Conservation (phyloP, 1,139 yeast species). For the Taphrina wiesneri region DNA sequence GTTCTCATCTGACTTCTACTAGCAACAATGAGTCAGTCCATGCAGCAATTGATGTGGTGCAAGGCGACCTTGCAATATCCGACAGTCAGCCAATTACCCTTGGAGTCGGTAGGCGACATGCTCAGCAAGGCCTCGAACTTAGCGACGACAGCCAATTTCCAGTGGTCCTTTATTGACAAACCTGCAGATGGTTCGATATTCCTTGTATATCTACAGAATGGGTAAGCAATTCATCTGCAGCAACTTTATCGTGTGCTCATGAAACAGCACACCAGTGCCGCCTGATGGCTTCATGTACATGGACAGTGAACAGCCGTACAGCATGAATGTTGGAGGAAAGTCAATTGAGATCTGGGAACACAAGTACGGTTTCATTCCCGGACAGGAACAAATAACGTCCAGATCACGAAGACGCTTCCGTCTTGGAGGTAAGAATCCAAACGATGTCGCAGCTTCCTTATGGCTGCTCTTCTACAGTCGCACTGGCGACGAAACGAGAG, state of each 20-base stretch:
- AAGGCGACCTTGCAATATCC: slow-evolving; percentile 35
- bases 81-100: slow-evolving; percentile 33
- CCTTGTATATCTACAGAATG: slow-evolving; percentile 35
- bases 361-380: slow-evolving; percentile 37
- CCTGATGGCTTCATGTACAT: slow-evolving; percentile 38
- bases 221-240: not conserved
- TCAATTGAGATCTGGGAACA: slow-evolving; percentile 36
- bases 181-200: slow-evolving; percentile 37
- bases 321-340: slow-evolving; percentile 34
- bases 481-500: slow-evolving; percentile 31
- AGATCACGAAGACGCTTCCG: slow-evolving; percentile 35
- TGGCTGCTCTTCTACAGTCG: slow-evolving; percentile 27
- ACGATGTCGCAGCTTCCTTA: slow-evolving; percentile 28
- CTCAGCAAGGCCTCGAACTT: slow-evolving; percentile 35
- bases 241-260: not conserved
- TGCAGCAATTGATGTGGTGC: slow-evolving; percentile 34
- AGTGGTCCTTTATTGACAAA: slow-evolving; percentile 37
- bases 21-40: slow-evolving; percentile 1
- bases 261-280: slow-evolving; percentile 27
- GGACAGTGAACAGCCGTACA: slow-evolving; percentile 35
- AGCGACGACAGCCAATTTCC: slow-evolving; percentile 33
- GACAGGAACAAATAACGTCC: slow-evolving; percentile 34
- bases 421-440: slow-evolving; percentile 28
- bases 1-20: not conserved
- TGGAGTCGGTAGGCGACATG: slow-evolving; percentile 37